Evolutionary conservation across 441 rosid species (phyloP).

Genomic region (Croton setiger): DNA sequence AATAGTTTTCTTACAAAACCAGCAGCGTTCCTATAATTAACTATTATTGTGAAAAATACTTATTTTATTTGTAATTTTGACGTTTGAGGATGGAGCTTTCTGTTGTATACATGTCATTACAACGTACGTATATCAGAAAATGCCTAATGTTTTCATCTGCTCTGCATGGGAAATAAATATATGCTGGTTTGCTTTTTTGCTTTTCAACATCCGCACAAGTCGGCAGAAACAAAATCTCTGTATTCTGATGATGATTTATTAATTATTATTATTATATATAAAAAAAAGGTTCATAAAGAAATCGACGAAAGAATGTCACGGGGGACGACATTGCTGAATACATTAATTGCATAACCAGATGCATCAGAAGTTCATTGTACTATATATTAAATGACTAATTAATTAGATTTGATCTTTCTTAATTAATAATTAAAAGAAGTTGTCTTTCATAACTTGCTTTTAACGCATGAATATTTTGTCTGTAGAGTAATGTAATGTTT

Average conservation of each 20-base stretch:
- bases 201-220: neutral
- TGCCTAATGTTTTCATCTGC: neutral
- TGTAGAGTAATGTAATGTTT: neutral
- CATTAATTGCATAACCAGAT: neutral
- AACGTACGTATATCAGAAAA: neutral
- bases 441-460: neutral
- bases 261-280: neutral
- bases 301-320: neutral
- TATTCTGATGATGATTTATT: neutral
- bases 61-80: constrained; percentile 1
- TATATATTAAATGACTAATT: neutral
- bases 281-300: constrained; percentile 4
- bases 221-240: neutral
- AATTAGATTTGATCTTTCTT: too few species aligned
- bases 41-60: too few species aligned
- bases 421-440: neutral
- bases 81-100: constrained; percentile 11
- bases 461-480: neutral
- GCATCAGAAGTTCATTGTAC: too few species aligned
- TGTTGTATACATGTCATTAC: constrained; percentile 6
- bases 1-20: constrained; percentile 26
- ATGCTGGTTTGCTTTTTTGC: too few species aligned
- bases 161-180: neutral
- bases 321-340: constrained; percentile 21
- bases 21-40: constrained; percentile 22